These are phyloP conservation scores for Erodium maritimum DNA, from an alignment of 345 rosid species.

Conservation along the genomic window DNA sequence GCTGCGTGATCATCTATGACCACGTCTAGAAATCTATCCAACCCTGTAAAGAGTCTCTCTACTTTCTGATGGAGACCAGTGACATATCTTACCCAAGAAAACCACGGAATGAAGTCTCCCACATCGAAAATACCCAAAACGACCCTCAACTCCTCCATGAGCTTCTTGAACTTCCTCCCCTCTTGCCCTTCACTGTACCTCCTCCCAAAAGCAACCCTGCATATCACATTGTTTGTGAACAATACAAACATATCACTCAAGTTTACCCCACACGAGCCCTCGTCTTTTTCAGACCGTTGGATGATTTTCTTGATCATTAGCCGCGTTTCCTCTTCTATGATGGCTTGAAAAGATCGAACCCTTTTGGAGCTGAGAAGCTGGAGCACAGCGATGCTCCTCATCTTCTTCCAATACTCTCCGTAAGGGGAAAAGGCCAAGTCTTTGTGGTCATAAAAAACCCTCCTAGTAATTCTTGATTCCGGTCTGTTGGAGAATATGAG, in stretches of 20 bases:
- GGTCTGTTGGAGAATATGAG: constrained; percentile 34
- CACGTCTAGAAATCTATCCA: constrained; percentile 13
- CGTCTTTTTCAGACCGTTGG: background rate
- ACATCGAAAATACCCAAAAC: constrained; percentile 2
- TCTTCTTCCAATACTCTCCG: constrained; percentile 15
- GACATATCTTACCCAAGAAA: constrained; percentile 10
- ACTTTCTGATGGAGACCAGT: constrained; percentile 14
- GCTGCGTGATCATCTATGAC: constrained; percentile 10
- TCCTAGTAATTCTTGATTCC: constrained; percentile 2
- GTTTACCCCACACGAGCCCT: background rate
- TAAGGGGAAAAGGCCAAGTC: constrained; percentile 19
- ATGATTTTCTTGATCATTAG: constrained; percentile 7
- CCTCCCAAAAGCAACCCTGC: constrained; percentile 13
- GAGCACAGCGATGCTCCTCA: constrained; percentile 12
- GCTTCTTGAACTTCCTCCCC: constrained; percentile 6
- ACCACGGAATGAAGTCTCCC: constrained; percentile 15
- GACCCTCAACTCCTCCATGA: constrained; percentile 1
- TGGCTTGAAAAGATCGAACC: constrained; percentile 12
- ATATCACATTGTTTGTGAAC: constrained; percentile 5
- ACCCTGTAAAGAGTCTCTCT: constrained; percentile 7
- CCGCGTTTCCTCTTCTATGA: constrained; percentile 22
- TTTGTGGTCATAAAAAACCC: constrained; percentile 15
- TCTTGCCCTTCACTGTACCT: constrained; percentile 13
- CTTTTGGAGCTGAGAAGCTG: constrained; percentile 18
- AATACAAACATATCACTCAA: constrained; percentile 10